Evolutionary conservation across 2,329 filamentous ascomycete species (phyloP), one percentile per base, ranked within the genome.

Genomic region (Colletotrichum sp.): DNA sequence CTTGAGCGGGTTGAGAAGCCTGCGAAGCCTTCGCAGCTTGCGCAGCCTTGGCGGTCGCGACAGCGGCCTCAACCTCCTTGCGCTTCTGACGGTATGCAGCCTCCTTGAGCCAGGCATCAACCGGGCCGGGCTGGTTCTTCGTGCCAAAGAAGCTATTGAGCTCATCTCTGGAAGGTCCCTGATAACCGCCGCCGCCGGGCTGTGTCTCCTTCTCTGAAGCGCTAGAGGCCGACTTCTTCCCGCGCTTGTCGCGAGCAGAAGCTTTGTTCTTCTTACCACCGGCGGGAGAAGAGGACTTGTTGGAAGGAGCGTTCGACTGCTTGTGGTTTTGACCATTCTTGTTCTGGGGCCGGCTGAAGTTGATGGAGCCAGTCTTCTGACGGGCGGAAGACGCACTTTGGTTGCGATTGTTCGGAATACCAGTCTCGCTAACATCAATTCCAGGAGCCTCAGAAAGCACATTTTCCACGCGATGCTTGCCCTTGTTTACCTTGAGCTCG

Each of bases 281-380:
- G 15, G 32, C 24, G 7, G 7, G 24, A 12, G 64, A 36, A 49
- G 15, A 13, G 18, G 36, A 52, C 32, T 16, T 67, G 28, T 75
- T 49, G 8, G 32, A 28, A 16, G 32, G 4, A 34, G 28, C 15
- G 12, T 62, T 18, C 12, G 39, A 36, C 57, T 67, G 44, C 18
- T 62, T 60, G 10, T 59, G 24, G 18, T 16, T 36, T 8, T 16
- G 55, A 3, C 9, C 6, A 8, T 59, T 24, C 26, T 64, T 68
- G 16, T 16, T 52, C 36, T 68, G 67, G 49, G 72, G 68, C n/a
- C 74, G 55, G 57, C 71, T 76, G 57, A 76, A 76, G 34, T 76
- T 76, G 59, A 73, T 57, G 62, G 39, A 30, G 34, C 57, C 32
- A 18, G 9, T 5, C 62, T 60, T 26, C n/a, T 32, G 52, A n/a